A percentile compares a stretch with the other conserved stretches of the same genome.
These are phyloP conservation scores for Ascochyta lentis DNA, from an alignment of 2,329 filamentous ascomycete species.

Conservation along the genomic window DNA sequence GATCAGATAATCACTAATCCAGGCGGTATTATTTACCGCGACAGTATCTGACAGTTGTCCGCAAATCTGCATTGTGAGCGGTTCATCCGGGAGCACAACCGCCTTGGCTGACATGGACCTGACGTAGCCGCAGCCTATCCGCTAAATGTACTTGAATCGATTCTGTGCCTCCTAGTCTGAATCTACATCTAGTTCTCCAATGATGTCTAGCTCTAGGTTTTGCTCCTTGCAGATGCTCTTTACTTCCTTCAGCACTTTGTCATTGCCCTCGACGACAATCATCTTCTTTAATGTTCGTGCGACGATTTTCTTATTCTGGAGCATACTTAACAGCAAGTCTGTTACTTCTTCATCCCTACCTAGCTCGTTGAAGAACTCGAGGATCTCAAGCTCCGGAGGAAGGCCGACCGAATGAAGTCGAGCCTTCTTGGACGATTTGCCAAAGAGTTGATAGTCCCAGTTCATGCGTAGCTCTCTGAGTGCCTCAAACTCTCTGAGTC, in stretches of 20 bases:
- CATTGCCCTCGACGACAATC: conserved; percentile 37
- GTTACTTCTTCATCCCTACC: conserved; percentile 41
- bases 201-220: conserved; percentile 50
- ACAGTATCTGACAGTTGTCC: background rate
- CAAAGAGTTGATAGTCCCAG: conserved; percentile 44
- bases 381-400: conserved; percentile 34
- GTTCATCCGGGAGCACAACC: background rate
- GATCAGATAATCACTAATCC: too few relatives aligned
- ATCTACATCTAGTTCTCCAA: conserved; percentile 52
- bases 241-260: conserved; percentile 28
- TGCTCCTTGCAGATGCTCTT: conserved; percentile 34
- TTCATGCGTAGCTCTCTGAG: conserved; percentile 37
- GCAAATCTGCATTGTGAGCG: background rate
- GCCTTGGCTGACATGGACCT: background rate
- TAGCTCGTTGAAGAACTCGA: conserved; percentile 43
- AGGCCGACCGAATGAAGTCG: conserved; percentile 41
- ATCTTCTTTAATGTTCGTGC: conserved; percentile 34
- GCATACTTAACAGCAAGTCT: conserved; percentile 34
- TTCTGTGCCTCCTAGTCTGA: background rate
- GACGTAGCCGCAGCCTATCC: background rate
- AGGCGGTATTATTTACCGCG: too few relatives aligned
- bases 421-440: conserved; percentile 41
- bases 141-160: background rate
- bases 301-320: conserved; percentile 37
- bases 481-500: conserved; percentile 37